Base-by-base conservation (phyloP, 2,329 filamentous ascomycete genomes). In the Monosporascus sp. region DNA sequence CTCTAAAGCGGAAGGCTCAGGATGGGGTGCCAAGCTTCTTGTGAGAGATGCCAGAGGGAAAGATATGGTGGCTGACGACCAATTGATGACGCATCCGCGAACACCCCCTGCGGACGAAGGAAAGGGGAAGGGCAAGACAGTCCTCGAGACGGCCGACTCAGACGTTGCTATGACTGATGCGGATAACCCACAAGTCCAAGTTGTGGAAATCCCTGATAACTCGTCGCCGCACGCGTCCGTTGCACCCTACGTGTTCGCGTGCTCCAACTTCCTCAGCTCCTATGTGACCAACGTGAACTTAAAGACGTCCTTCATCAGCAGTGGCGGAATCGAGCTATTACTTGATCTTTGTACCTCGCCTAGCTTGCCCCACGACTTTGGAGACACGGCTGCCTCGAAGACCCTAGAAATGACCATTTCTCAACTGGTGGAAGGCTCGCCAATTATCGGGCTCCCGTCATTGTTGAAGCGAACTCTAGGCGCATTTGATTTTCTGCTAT, bases 261-360 rank as follows among this genome's bases (percentile, higher is more conserved):
- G 90, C 38, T 81, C 87, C 55, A 87, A 83, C 49, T 99, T 99
- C 67, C 72, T 99, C 46, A 70, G 72, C 9, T 65, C 87, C 1
- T 93, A 94, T 67, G 83, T 94, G 54, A 81, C 83, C 57, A 96
- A 95, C 64, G 77, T 81, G 53, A 78, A 78, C 36, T 80, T 95
- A 62, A 92, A 88, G 69, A 74, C 78, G 18, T 80, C 81, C 24
- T 93, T 97, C 64, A 84, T 94, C 57, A 83, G 88, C 51, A 80
- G 81, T 49, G 90, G 91, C 53, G 94, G 90, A 7, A 84, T 93
- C 24, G 90, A 97, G 68, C 78, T 88, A 49, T 77, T 97, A 20
- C 77, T 99, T 51, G 90, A 97, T 65, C 83, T 97, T 52, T 87
- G 87, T 41, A 89, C 88, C 51, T 82, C 92, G 31, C 88, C 90